These are phyloP conservation scores for Sporodiniella umbellata DNA, from an alignment of 371 early-diverging fungal genomes.

Conservation along the genomic window DNA sequence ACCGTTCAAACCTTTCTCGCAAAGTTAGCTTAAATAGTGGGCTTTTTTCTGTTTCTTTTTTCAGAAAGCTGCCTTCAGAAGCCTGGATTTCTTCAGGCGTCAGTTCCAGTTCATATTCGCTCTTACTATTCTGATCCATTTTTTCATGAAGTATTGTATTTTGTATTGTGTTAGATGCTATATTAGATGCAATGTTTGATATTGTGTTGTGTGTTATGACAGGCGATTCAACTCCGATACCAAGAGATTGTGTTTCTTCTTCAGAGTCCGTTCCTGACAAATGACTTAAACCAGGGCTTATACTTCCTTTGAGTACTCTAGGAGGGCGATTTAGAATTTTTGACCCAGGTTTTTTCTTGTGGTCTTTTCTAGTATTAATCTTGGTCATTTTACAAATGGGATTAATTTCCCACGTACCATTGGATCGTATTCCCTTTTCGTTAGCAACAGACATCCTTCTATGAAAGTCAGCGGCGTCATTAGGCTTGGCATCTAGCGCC, in stretches of 20 bases:
- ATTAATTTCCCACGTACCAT: not conserved
- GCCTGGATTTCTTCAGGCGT: not conserved
- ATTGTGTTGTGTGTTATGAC: too few relatives aligned
- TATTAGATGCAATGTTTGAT: too few relatives aligned
- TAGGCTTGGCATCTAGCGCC: not conserved
- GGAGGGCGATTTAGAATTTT: not conserved
- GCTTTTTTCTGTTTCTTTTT: too few relatives aligned
- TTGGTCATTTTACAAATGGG: not conserved
- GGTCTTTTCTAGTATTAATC: not conserved
- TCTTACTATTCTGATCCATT: not conserved
- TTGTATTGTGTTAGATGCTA: too few relatives aligned
- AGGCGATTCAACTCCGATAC: too few relatives aligned
- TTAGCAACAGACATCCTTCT: not conserved
- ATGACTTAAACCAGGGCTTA: not conserved
- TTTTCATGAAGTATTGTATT: too few relatives aligned
- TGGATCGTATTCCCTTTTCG: not conserved
- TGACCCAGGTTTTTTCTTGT: not conserved
- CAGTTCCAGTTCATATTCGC: not conserved
- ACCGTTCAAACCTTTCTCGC: not conserved
- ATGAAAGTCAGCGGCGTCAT: not conserved
- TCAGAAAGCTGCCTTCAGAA: not conserved
- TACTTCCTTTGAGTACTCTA: not conserved
- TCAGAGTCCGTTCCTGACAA: not conserved
- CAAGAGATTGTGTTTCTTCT: not conserved
- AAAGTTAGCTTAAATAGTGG: not conserved